phyloP scores from a whole-genome alignment of 768 basidiomycete genomes.

The Tulasnella sp. region DNA sequence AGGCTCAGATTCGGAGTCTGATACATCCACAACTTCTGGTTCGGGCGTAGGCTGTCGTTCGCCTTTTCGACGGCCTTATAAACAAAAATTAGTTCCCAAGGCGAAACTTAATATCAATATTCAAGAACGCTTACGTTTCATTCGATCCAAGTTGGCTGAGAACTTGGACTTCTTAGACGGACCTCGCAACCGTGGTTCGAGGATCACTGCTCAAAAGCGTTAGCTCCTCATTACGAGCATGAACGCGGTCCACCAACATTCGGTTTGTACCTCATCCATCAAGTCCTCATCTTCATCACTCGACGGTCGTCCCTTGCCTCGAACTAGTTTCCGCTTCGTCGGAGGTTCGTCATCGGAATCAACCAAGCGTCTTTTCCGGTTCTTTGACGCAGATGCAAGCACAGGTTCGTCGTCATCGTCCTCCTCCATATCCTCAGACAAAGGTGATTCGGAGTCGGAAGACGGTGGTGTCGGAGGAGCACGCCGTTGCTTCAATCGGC shows the following conservation, averaged over 20 bases:
- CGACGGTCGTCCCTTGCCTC: slow-evolving; percentile 9
- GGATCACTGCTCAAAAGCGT: slow-evolving; percentile 42
- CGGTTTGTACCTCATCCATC: slow-evolving; percentile 46
- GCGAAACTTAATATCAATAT: not conserved
- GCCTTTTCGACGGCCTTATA: slow-evolving; percentile 32
- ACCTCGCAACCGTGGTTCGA: slow-evolving; percentile 54
- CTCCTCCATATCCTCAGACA: not conserved
- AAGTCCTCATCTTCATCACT: slow-evolving; percentile 35
- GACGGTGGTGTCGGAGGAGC: slow-evolving; percentile 11
- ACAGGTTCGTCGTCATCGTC: slow-evolving; percentile 10
- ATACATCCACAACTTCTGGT: slow-evolving; percentile 8
- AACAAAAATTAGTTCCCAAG: not conserved
- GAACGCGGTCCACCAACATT: slow-evolving; percentile 38
- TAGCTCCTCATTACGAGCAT: not conserved
- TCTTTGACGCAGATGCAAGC: not conserved
- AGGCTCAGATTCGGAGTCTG: not conserved
- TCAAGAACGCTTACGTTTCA: slow-evolving; percentile 47
- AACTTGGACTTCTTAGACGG: slow-evolving; percentile 53
- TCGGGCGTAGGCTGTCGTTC: not conserved
- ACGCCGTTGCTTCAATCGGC: not conserved
- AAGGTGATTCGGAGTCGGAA: not conserved
- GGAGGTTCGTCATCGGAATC: slow-evolving; percentile 11
- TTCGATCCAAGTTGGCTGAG: slow-evolving; percentile 54
- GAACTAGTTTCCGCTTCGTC: slow-evolving; percentile 1
- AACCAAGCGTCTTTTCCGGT: slow-evolving; percentile 1